Evolutionary conservation across 2,329 filamentous ascomycete species (phyloP).

Genomic region (Hymenoscyphus fructigenus): DNA sequence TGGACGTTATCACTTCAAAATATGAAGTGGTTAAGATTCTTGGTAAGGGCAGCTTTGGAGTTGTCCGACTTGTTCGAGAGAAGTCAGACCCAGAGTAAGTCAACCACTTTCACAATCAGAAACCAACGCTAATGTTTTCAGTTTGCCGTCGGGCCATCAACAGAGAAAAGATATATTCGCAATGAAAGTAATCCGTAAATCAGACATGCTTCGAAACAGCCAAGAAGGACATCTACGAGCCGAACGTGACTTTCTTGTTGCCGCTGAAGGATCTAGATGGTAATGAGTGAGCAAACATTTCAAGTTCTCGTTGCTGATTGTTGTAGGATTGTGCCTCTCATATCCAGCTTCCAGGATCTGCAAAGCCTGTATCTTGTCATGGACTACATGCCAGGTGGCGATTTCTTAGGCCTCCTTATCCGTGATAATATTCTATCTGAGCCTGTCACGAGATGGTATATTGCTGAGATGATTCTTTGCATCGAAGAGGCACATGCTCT

Average conservation of each 20-base stretch:
- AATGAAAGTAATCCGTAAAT: constrained; percentile 97
- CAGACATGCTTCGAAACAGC: constrained; percentile 83
- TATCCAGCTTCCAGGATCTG: constrained; percentile 85
- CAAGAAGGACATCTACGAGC: constrained; percentile 92
- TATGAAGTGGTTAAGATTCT: constrained; percentile 81
- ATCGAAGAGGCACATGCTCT: constrained; percentile 59
- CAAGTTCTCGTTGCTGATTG: constrained; percentile 11
- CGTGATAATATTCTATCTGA: constrained; percentile 83
- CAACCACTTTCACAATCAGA: not conserved
- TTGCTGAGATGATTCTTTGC: constrained; percentile 94
- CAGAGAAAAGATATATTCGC: constrained; percentile 69
- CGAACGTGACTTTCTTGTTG: constrained; percentile 87
- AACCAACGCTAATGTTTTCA: not conserved
- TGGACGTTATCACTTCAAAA: constrained; percentile 55
- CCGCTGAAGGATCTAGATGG: constrained; percentile 84
- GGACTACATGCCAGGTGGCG: constrained; percentile 97
- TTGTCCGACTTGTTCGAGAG: constrained; percentile 82
- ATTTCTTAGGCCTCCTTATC: constrained; percentile 85
- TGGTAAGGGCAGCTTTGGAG: constrained; percentile 91
- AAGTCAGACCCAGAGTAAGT: constrained; percentile 39
- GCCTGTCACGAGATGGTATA: constrained; percentile 76
- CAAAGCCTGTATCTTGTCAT: constrained; percentile 88
- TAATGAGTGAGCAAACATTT: constrained; percentile 35
- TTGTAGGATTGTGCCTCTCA: constrained; percentile 75
- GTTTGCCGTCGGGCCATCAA: not conserved